Percentiles rank a stretch among this genome's conserved stretches.
These are phyloP conservation scores for Paxillus ammoniavirescens DNA, from an alignment of 768 basidiomycete species.

Conservation along the genomic window DNA sequence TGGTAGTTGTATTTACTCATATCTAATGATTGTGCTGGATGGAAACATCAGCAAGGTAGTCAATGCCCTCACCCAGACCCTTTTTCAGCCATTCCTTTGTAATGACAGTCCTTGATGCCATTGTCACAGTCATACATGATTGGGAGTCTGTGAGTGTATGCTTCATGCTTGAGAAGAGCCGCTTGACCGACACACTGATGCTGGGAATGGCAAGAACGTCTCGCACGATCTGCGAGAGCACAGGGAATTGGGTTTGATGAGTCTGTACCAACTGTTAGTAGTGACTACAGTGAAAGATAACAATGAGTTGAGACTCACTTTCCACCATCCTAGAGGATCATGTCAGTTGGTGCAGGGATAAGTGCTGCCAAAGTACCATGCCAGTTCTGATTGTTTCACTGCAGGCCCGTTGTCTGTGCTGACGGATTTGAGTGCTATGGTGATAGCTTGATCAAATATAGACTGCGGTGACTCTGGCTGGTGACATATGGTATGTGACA, in stretches of 20 bases:
- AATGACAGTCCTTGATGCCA: slow-evolving; percentile 8
- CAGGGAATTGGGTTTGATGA: too few species aligned
- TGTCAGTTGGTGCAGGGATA: neutral
- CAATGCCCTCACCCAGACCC: neutral
- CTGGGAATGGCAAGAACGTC: slow-evolving; percentile 8
- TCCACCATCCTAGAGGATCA: neutral
- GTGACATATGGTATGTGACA: neutral
- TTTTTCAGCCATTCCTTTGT: slow-evolving; percentile 18
- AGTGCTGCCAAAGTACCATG: neutral
- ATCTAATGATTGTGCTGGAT: neutral
- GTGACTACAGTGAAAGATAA: too few species aligned
- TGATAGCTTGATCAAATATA: neutral
- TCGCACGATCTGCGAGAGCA: too few species aligned
- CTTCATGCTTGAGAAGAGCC: slow-evolving; percentile 16
- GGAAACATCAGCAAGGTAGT: slow-evolving; percentile 12
- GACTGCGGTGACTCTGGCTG: neutral
- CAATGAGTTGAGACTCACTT: neutral
- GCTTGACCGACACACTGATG: slow-evolving; percentile 19
- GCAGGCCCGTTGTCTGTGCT: neutral
- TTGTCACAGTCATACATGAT: slow-evolving; percentile 14
- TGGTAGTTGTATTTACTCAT: neutral
- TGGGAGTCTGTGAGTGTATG: slow-evolving; percentile 12
- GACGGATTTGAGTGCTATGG: neutral
- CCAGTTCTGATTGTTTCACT: neutral
- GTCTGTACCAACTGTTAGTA: too few species aligned